These are phyloP conservation scores for Flaveria trinervia DNA, from an alignment of 129 eudicot genomes.

Conservation along the genomic window DNA sequence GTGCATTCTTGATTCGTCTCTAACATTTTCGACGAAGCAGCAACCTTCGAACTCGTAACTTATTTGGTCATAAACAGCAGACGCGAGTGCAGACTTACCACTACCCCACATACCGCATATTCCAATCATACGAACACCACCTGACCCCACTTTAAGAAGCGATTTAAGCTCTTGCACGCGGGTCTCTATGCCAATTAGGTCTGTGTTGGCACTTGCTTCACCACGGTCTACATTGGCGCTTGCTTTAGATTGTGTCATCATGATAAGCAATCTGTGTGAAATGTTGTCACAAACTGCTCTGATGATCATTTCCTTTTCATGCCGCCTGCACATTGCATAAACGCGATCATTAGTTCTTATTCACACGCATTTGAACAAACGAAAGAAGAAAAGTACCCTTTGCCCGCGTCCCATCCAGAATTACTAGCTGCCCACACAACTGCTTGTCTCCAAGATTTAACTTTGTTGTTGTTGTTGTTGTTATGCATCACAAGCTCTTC, in stretches of 20 bases:
- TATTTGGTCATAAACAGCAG: not conserved
- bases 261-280: not conserved
- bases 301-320: not conserved
- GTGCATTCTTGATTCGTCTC: not conserved
- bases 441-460: not conserved
- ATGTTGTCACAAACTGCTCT: not conserved
- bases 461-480: not conserved
- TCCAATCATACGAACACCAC: conserved; percentile 1
- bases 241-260: not conserved
- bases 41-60: conserved; percentile 8
- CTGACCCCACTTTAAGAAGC: not conserved
- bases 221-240: not conserved
- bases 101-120: conserved; percentile 10
- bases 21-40: conserved; percentile 5
- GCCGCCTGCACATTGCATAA: not conserved
- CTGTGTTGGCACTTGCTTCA: not conserved
- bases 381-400: not conserved
- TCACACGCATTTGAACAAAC: too few relatives aligned
- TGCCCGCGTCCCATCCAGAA: conserved; percentile 2
- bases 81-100: conserved; percentile 12
- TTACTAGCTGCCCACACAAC: not conserved
- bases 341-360: not conserved
- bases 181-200: not conserved
- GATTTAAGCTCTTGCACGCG: not conserved
- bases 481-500: not conserved